These are phyloP conservation scores for Cryptomeria japonica DNA, from an alignment of 75 land plant genomes.

Conservation along the genomic window DNA sequence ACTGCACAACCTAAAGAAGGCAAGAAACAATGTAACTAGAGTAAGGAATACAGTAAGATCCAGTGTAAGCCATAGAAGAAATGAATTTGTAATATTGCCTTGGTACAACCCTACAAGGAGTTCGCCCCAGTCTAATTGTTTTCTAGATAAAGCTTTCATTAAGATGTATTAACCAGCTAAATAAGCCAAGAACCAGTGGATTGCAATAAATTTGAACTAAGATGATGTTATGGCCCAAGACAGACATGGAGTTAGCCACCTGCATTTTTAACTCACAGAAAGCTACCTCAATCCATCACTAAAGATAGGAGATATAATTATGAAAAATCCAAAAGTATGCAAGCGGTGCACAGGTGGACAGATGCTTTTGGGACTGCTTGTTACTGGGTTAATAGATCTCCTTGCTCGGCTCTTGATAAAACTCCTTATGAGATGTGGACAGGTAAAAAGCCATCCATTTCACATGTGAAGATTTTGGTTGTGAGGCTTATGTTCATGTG, in stretches of 20 bases:
- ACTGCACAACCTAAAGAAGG: constrained; percentile 65
- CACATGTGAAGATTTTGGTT: too few species aligned
- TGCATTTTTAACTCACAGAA: not conserved
- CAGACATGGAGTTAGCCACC: not conserved
- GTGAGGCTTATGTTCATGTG: too few species aligned
- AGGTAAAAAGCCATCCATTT: too few species aligned
- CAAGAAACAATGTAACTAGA: not conserved
- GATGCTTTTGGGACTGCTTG: too few species aligned
- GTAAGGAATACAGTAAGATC: not conserved
- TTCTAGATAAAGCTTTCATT: not conserved
- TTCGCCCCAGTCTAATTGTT: not conserved
- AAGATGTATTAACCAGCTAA: not conserved
- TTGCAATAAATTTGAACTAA: not conserved
- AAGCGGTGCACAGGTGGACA: too few species aligned
- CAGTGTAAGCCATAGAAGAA: not conserved
- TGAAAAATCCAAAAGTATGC: not conserved
- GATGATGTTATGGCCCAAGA: not conserved
- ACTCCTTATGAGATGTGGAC: too few species aligned
- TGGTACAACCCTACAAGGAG: not conserved
- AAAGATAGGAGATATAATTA: not conserved
- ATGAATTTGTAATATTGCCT: not conserved
- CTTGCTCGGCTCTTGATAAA: too few species aligned
- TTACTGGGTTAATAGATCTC: too few species aligned
- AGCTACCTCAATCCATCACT: not conserved
- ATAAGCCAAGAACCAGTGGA: not conserved